Evolutionary conservation across 768 basidiomycete genomes (phyloP), one percentile per base, ranked within the genome.

Genomic region (Auriscalpium vulgare): DNA sequence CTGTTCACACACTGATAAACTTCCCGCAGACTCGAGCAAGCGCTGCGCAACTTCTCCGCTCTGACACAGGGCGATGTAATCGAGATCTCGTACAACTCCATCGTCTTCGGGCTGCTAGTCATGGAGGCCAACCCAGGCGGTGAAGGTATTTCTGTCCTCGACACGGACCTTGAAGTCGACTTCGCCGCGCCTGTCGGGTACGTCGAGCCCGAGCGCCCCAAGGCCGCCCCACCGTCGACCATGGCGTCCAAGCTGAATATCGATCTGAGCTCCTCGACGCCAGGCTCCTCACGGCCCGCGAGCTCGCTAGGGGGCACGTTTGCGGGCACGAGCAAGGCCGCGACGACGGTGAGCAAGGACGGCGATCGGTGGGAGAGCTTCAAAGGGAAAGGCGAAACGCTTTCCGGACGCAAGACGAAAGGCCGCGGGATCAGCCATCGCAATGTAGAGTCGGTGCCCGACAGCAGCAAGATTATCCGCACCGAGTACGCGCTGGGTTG

Each of bases 231-330:
- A 0, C 86, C 85, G 3, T 68, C 87, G 19, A 97, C 95, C 3
- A 98, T 99, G 95, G 94, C 94, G 3, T 88, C 88, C 35, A 98
- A 97, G 72, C 81, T 98, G 54, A 93, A 93, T 70, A 97, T 99
- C 55, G 94, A 99, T 68, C 72, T 92, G 35, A 83, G 87, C 65
- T 88, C 88, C 1, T 83, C 87, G 14, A 92, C 91, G 3, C 92
- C 91, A 4, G 89, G 88, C 14, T 91, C 88, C 0, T 91, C 88
- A 19, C 76, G 93, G 44, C 90, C 93, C 8, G 82, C 80, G 0
- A 91, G 88, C 4, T 80, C 88, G 4, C 67, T 91, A 59, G 78
- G 80, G 53, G 87, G 85, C 23, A 85, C 81, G 14, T 87, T 88
- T 60, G 75, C 80, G 2, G 81, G 78, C 5, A 66, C 79, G 0